These are phyloP conservation scores for Corymbia maculata DNA, from an alignment of 345 rosid species.

Conservation along the genomic window DNA sequence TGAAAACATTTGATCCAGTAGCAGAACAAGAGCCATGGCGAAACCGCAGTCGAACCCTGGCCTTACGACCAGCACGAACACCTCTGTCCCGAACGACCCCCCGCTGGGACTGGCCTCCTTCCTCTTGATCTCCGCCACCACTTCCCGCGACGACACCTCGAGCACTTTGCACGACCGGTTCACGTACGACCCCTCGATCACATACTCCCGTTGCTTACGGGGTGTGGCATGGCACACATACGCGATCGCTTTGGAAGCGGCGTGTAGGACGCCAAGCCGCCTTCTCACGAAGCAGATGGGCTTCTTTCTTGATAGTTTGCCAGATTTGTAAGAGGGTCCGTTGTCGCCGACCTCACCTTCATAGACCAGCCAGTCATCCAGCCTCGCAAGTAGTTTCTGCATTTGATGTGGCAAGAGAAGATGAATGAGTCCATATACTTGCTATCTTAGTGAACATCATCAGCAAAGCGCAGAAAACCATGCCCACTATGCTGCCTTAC, in stretches of 20 bases:
- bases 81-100: slow-evolving; percentile 51
- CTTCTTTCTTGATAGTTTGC: slow-evolving; percentile 9
- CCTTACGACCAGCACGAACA: slow-evolving; percentile 52
- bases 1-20: slow-evolving; percentile 73
- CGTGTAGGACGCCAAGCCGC: slow-evolving; percentile 17
- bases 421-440: not conserved
- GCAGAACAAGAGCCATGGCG: slow-evolving; percentile 74
- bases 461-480: not conserved
- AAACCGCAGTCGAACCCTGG: slow-evolving; percentile 48
- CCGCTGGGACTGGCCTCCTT: slow-evolving; percentile 42
- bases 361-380: slow-evolving; percentile 39
- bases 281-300: slow-evolving; percentile 49
- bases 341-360: slow-evolving; percentile 37
- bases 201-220: slow-evolving; percentile 28
- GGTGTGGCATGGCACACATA: not conserved
- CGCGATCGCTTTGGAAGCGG: not conserved
- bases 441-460: not conserved
- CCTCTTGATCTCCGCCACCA: slow-evolving; percentile 63
- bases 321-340: not conserved
- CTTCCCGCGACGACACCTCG: slow-evolving; percentile 28
- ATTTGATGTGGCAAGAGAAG: not conserved
- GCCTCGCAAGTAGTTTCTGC: not conserved
- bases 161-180: slow-evolving; percentile 58
- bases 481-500: slow-evolving; percentile 12
- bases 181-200: slow-evolving; percentile 61